These are phyloP conservation scores for Solanum lycopersicoides DNA, from an alignment of 257 asterid species.

Conservation along the genomic window DNA sequence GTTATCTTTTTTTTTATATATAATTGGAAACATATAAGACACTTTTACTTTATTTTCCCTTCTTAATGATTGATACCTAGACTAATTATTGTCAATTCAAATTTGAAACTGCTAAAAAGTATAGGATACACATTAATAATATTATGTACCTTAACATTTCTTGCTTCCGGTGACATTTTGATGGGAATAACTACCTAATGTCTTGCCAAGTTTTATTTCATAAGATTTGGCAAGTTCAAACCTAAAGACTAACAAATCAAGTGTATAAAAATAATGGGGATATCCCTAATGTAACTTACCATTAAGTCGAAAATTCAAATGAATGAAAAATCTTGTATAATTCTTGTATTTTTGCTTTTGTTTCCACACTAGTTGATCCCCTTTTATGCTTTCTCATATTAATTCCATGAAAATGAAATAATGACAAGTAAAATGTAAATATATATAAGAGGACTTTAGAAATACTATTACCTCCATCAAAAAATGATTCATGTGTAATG, in stretches of 20 bases:
- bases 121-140: not conserved
- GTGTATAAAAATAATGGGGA: not conserved
- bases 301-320: conserved; percentile 36
- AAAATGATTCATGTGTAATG: not conserved
- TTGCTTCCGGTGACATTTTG: not conserved
- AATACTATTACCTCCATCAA: not conserved
- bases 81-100: not conserved
- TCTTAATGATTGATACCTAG: not conserved
- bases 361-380: not conserved
- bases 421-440: not conserved
- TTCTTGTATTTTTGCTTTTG: not conserved
- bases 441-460: not conserved
- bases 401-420: no score
- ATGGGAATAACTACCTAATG: conserved; percentile 5
- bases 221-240: conserved; percentile 25
- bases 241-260: conserved; percentile 4
- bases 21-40: no score
- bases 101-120: not conserved
- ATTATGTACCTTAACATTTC: not conserved
- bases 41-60: no score
- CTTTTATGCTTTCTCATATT: no score
- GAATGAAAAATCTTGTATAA: conserved; percentile 34
- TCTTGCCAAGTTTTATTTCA: conserved; percentile 23
- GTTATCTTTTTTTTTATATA: no score
- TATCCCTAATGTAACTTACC: conserved; percentile 14